Base-by-base conservation (phyloP, 768 basidiomycete species). In the Leccinum broughii region DNA sequence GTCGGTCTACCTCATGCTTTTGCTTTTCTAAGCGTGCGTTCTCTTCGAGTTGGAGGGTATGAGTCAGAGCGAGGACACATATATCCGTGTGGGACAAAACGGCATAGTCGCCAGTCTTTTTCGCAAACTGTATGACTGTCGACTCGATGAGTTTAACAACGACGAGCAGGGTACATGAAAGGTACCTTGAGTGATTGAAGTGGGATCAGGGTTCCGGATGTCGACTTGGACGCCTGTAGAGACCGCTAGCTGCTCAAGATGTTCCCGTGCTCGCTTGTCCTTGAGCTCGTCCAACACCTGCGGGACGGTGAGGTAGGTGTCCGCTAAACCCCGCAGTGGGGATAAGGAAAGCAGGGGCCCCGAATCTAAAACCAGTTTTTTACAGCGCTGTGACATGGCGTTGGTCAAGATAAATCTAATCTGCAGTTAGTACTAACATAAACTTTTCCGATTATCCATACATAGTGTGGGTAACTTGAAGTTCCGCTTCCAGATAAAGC, bases 41-140 rank as follows among this genome's bases (percentile, higher is more conserved):
- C 39, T 78, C 82, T 70, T 81, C 80, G 57, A 85, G 78, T 66
- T 93, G 85, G 57, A 96, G 76, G 24, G 87, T 82, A 70, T 91
- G 87, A 6, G 95, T 93, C 66, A 99, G 78, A 1, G 97, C 96
- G 54, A 98, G 76, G 39, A 98, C 87, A 67, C 90, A 88, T 46
- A 99, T 73, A 86, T 99, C 97, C 14, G 95, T 83, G 73, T 89
- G 85, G 14, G 94, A 97, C 41, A 99, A 81, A 51, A 94, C 95
- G 48, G 92, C 79, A 71, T 94, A 95, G 75, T 99, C 97, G 71
- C 97, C 97, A 0, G 96, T 96, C 80, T 92, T 92, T 80, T 94
- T 96, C 4, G 97, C 93, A 75, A 87, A 88, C 62, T 89, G 88
- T 57, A 90, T 92, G 4, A 96, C 97, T 98, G 70, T 48, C 62